Evolutionary conservation across 2,329 filamentous ascomycete genomes (phyloP).

Genomic region (Cladobotryum protrusum): DNA sequence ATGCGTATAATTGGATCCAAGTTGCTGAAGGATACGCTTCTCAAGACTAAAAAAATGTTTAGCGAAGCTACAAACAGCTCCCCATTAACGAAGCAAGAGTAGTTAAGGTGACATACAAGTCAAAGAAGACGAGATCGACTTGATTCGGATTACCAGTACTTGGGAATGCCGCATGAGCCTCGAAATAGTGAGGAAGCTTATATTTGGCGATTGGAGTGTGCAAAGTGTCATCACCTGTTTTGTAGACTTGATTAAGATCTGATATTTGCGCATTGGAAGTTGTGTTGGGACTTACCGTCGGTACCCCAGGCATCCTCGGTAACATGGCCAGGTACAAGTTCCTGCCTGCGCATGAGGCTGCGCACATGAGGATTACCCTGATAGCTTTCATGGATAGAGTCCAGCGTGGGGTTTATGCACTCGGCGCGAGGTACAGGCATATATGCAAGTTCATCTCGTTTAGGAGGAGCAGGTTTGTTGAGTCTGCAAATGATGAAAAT

Average conservation of each 20-base stretch:
- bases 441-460: constrained; percentile 27
- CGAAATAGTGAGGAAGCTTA: constrained; percentile 43
- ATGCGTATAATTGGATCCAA: constrained; percentile 30
- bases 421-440: constrained; percentile 34
- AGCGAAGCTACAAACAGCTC: too few relatives aligned
- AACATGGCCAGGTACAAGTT: constrained; percentile 44
- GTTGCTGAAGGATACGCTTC: constrained; percentile 29
- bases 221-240: constrained; percentile 45
- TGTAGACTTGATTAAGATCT: not conserved
- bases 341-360: constrained; percentile 43
- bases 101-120: constrained; percentile 38
- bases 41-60: constrained; percentile 27
- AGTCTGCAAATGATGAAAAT: constrained; percentile 19
- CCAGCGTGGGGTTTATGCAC: constrained; percentile 41
- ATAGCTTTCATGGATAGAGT: constrained; percentile 16
- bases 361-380: constrained; percentile 19
- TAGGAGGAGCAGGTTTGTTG: constrained; percentile 34
- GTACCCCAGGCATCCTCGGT: constrained; percentile 52
- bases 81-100: not conserved
- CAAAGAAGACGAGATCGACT: constrained; percentile 49
- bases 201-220: constrained; percentile 43
- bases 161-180: constrained; percentile 43
- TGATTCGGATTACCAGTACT: constrained; percentile 34
- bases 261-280: not conserved
- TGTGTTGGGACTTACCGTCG: constrained; percentile 30